Conservation (phyloP, 345 rosid genomes). For the Eucalyptus erythrocorys region DNA sequence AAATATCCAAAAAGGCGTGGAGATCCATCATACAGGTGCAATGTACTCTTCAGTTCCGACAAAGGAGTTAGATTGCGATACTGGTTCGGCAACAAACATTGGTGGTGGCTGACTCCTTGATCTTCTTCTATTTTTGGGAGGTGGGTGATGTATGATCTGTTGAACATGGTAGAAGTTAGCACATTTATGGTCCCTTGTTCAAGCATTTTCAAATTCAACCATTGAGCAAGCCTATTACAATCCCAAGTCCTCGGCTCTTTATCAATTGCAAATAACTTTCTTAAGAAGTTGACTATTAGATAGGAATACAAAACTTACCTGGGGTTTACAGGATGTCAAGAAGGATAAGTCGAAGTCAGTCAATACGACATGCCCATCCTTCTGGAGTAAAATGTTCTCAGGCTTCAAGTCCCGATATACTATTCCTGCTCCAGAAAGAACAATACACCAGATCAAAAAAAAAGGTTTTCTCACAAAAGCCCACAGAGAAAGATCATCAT, state of each 20-base stretch:
- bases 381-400: slow-evolving; percentile 77
- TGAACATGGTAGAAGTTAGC: background rate
- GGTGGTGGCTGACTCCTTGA: slow-evolving; percentile 68
- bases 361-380: slow-evolving; percentile 75
- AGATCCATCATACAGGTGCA: slow-evolving; percentile 65
- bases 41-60: slow-evolving; percentile 98
- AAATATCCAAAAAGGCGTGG: background rate
- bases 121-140: slow-evolving; percentile 41
- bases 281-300: background rate
- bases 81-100: slow-evolving; percentile 81
- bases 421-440: slow-evolving; percentile 38
- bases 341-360: slow-evolving; percentile 95
- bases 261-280: background rate
- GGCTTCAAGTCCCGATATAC: slow-evolving; percentile 94
- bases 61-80: slow-evolving; percentile 72
- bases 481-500: background rate
- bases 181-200: background rate
- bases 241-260: background rate
- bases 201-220: background rate
- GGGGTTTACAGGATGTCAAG: slow-evolving; percentile 63
- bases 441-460: background rate
- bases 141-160: slow-evolving; percentile 47
- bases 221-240: background rate
- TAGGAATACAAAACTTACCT: slow-evolving; percentile 21
- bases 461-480: background rate